A percentile compares a stretch with the other conserved stretches of the same genome.
These are phyloP conservation scores for Hyaloraphidium curvatum DNA, from an alignment of 192 early-diverging fungal species.

Conservation along the genomic window DNA sequence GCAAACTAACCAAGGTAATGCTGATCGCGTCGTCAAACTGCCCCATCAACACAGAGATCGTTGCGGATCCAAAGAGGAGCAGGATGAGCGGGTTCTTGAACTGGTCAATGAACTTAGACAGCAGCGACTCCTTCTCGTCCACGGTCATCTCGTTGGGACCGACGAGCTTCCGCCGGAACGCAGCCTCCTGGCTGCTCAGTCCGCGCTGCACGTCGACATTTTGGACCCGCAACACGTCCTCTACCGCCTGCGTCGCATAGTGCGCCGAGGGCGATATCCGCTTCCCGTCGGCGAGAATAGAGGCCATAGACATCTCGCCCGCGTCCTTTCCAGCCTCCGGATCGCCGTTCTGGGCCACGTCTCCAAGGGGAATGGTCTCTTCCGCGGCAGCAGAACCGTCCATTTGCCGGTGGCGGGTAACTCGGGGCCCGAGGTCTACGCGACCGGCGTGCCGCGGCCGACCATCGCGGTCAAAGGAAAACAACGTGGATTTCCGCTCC, in stretches of 20 bases:
- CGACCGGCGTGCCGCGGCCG: no score
- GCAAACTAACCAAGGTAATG: conserved; percentile 45
- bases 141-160: conserved; percentile 49
- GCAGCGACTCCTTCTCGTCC: conserved; percentile 41
- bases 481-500: no score
- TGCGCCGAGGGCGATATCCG: not conserved
- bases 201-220: conserved; percentile 12
- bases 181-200: conserved; percentile 19
- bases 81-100: conserved; percentile 74
- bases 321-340: no score
- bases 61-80: conserved; percentile 50
- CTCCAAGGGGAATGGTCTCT: no score
- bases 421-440: no score
- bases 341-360: no score
- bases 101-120: conserved; percentile 60
- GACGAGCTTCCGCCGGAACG: conserved; percentile 17
- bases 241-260: not conserved
- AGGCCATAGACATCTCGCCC: no score
- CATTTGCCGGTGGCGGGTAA: no score
- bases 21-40: conserved; percentile 67
- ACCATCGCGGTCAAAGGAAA: no score
- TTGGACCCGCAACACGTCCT: conserved; percentile 2
- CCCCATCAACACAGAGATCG: conserved; percentile 49
- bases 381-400: no score
- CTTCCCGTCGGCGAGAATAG: not conserved